Base-by-base conservation (phyloP, 2,329 filamentous ascomycete species). In the Clonostachys sp. region DNA sequence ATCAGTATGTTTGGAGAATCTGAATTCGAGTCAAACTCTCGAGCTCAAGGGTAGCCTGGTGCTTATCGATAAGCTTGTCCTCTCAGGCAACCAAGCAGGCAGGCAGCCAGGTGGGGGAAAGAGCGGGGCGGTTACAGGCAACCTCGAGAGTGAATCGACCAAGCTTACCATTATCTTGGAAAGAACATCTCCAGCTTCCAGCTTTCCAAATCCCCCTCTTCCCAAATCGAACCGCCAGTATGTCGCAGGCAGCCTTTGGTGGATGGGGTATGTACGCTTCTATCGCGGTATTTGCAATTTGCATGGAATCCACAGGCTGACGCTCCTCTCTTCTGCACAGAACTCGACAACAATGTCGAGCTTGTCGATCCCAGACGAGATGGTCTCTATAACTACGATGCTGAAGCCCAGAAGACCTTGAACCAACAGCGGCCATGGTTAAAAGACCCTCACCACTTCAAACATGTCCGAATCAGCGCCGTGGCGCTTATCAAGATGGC, bases 401-500 rank as follows among this genome's bases (percentile, higher is more conserved):
- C 74, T 51, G 74, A 74, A 3, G 80, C 81, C 41, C 86, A 94
- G 59, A 87, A 86, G 61, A 71, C 76, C 36, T 78, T 87, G 54
- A 78, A 77, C 52, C 70, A 77, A 12, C 73, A 77, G 18, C 80
- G 80, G 46, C 91, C 91, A 51, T 97, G 94, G 94, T 73, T 72
- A 44, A 74, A 73, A 42, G 84, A 96, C 61, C 85, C 87, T 0
- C 79, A 90, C 66, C 85, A 96, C 75, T 99, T 97, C 80, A 95
- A 92, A 65, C 80, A 87, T 46, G 90, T 97, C 42, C 89, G 91
- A 59, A 92, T 99, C 68, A 95, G 89, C 45, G 91, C 94, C 49
- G 86, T 96, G 12, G 94, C 94, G 6, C 81, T 99, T 50, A 81
- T 97, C 57, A 99, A 99, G 73, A 99, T 99, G 94, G 90, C 95